A percentile compares a stretch with the other conserved stretches of the same genome.
These are phyloP conservation scores for Wickerhamiella allomyrinae DNA, from an alignment of 805 yeast genomes.

Conservation along the genomic window DNA sequence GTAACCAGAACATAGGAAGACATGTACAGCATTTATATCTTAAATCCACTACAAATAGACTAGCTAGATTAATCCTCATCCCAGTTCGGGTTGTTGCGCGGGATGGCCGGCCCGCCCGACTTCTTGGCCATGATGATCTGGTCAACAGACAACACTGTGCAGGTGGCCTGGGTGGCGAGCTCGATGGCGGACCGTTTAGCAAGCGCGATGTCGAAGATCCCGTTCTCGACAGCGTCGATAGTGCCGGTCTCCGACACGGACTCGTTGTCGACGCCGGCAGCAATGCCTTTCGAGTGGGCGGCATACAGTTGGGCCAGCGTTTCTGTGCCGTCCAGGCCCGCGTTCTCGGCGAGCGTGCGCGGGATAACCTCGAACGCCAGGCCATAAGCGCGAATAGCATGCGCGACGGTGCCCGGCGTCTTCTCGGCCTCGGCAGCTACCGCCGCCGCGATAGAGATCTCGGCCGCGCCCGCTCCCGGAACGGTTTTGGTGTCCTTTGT, in stretches of 20 bases:
- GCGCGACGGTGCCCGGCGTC: conserved; percentile 84
- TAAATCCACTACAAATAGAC: too few species aligned
- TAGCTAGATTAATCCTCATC: conserved; percentile 19
- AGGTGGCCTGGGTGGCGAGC: conserved; percentile 91
- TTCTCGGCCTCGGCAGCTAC: conserved; percentile 78
- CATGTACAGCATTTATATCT: too few species aligned
- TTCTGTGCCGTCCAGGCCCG: conserved; percentile 84
- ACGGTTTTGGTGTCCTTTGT: conserved; percentile 67
- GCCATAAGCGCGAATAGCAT: conserved; percentile 89
- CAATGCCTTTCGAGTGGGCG: conserved; percentile 48
- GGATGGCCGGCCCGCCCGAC: conserved; percentile 95
- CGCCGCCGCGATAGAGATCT: conserved; percentile 70
- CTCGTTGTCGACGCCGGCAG: conserved; percentile 64
- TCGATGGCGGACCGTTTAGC: conserved; percentile 77
- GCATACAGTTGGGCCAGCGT: conserved; percentile 82
- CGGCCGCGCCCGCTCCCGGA: conserved; percentile 95
- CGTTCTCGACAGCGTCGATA: conserved; percentile 51
- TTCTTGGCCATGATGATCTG: conserved; percentile 98
- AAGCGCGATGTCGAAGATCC: conserved; percentile 65
- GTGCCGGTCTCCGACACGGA: conserved; percentile 49
- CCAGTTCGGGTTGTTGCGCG: conserved; percentile 38
- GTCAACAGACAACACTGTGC: conserved; percentile 79
- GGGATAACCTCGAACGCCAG: conserved; percentile 92
- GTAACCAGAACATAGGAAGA: too few species aligned
- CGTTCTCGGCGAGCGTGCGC: conserved; percentile 81